Base-by-base conservation (phyloP, 306 rosid species). In the Oemleria cerasiformis region DNA sequence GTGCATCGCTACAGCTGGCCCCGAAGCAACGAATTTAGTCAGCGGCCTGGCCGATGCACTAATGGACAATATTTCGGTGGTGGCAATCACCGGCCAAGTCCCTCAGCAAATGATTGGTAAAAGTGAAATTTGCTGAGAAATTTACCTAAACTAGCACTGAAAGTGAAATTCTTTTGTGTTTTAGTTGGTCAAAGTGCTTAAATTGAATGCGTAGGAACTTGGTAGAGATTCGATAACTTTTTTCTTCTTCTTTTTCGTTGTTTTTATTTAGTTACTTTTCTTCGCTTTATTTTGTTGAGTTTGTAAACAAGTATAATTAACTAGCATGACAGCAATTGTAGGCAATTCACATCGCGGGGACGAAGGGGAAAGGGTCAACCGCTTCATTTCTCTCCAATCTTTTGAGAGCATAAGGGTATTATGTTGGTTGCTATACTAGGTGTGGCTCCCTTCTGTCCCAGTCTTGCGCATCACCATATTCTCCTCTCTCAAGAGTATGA, bases 1-100 rank as follows among this genome's bases (percentile, higher is more conserved):
- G 6, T 89, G 96, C 57, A 89, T 92, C 20, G 92, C 96, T 43
- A 92, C 98, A 63, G 89, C 94, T 9, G 96, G 98, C 53, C 98
- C 98, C 56, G 96, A 96, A 1, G 96, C 98, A 53, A 86, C 96
- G 47, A 92, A 92, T 50, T 76, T 92, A 6, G 98, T 92, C 25
- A 80, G 90, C 34, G 98, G 96, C 9, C 90, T 92, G 1, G 97
- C 97, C 1, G 91, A 88, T 19, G 90, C 97, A 0, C 44, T 85
- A 47, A 87, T 89, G 17, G 98, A 89, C 34, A 86, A 92, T 40
- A 63, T 89, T 2, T 95, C 96, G 0, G 2, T 92, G 10, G 60
- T 92, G 1, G 98, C 96, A 34, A 86, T 92, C 11, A 92, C 98
- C 9, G 95, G 96, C 0, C 98, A 92, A 44, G 96, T 92, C 42